Evolutionary conservation across 441 rosid genomes (phyloP).

Genomic region (Metrosideros polymorpha): DNA sequence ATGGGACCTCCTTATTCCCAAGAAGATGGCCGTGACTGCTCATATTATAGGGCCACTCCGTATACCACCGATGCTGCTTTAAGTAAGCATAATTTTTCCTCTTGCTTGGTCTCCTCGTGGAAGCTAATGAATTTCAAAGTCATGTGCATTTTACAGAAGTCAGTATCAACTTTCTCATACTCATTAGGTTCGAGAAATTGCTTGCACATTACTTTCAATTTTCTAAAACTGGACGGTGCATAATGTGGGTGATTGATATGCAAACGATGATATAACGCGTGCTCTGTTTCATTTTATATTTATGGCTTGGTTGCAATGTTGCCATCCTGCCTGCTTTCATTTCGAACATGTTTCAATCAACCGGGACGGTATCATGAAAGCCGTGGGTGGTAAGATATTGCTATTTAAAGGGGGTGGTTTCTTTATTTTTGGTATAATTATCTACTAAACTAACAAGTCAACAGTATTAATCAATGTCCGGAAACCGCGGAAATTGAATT

Average conservation of each 20-base stretch:
- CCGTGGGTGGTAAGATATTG: not conserved
- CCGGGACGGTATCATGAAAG: not conserved
- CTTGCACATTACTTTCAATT: not conserved
- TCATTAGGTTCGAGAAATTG: too few species aligned
- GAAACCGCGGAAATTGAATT: not conserved
- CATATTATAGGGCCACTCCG: slow-evolving; percentile 25
- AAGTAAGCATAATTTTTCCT: slow-evolving; percentile 15
- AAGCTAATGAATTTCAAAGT: too few species aligned
- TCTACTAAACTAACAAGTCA: not conserved
- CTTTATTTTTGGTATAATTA: not conserved
- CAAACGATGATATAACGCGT: not conserved
- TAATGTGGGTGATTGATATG: not conserved
- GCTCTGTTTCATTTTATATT: not conserved
- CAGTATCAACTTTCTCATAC: not conserved
- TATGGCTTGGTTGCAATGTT: not conserved
- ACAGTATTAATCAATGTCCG: not conserved
- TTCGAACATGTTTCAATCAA: not conserved
- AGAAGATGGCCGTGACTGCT: slow-evolving; percentile 24
- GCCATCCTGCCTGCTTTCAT: not conserved
- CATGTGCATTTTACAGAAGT: not conserved
- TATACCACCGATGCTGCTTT: not conserved
- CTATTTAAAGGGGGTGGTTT: not conserved
- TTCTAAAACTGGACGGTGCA: not conserved
- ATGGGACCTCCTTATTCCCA: slow-evolving; percentile 9
- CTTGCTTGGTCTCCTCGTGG: not conserved